Conservation (phyloP, 2,329 filamentous ascomycete species). For the Fusarium sp. region DNA sequence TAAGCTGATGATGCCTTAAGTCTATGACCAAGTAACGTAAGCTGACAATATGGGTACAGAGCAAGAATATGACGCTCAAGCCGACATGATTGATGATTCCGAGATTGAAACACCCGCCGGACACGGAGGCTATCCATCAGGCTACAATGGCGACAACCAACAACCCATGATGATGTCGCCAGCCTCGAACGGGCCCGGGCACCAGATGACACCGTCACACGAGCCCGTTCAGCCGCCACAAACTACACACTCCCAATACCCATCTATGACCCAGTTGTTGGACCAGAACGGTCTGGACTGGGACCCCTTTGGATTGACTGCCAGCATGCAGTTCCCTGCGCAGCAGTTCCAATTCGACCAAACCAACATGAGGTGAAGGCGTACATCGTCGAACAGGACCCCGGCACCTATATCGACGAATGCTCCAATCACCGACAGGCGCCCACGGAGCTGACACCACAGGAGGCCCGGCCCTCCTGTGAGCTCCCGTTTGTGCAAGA, state of each 20-base stretch:
- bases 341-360: constrained; percentile 83
- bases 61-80: constrained; percentile 94
- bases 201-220: constrained; percentile 52
- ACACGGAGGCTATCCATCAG: constrained; percentile 72
- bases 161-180: constrained; percentile 58
- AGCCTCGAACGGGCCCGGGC: constrained; percentile 52
- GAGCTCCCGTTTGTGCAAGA: constrained; percentile 24
- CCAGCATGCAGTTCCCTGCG: constrained; percentile 94
- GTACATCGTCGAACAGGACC: constrained; percentile 2
- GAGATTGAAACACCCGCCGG: constrained; percentile 76
- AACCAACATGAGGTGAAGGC: constrained; percentile 61
- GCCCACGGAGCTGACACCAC: constrained; percentile 20
- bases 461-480: constrained; percentile 7
- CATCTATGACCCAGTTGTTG: constrained; percentile 70
- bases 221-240: constrained; percentile 43
- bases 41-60: constrained; percentile 80
- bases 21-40: constrained; percentile 68
- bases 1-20: constrained; percentile 70
- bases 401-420: constrained; percentile 16
- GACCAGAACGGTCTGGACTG: constrained; percentile 86
- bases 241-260: constrained; percentile 61
- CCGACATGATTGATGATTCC: constrained; percentile 87
- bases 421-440: constrained; percentile 23
- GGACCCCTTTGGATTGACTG: constrained; percentile 92
- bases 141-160: constrained; percentile 61